Evolutionary conservation across 768 basidiomycete species (phyloP).

Genomic region (Collybiopsis confluens): DNA sequence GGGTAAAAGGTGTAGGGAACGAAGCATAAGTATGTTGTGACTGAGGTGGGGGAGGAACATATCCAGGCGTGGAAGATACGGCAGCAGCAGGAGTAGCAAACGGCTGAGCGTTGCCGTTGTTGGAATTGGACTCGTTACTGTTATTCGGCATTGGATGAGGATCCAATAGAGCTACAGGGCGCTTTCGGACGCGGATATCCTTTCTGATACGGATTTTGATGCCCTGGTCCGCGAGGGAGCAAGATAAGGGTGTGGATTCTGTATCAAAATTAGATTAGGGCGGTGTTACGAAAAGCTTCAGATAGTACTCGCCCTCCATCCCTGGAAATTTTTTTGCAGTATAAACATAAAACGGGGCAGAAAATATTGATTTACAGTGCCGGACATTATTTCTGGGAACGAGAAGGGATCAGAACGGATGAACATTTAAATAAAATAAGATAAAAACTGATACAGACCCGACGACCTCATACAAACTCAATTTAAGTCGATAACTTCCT

Average conservation of each 20-base stretch:
- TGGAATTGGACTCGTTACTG: too few relatives aligned
- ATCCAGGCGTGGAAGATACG: neutral
- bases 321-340: conserved; percentile 96
- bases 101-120: too few relatives aligned
- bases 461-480: conserved; percentile 84
- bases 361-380: conserved; percentile 88
- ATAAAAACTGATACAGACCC: too few relatives aligned
- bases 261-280: conserved; percentile 6
- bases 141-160: conserved; percentile 16
- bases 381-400: conserved; percentile 69
- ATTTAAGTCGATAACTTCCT: conserved; percentile 76
- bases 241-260: conserved; percentile 89
- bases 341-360: conserved; percentile 88
- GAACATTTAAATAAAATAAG: too few relatives aligned
- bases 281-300: neutral
- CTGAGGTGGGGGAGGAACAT: conserved; percentile 12
- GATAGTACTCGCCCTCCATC: conserved; percentile 70
- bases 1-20: conserved; percentile 15
- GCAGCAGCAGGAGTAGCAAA: too few relatives aligned
- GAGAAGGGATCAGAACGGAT: neutral
- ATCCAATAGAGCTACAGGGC: conserved; percentile 32
- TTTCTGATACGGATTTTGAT: conserved; percentile 94
- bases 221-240: conserved; percentile 90
- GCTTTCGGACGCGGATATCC: conserved; percentile 81
- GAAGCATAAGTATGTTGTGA: conserved; percentile 6